Conservation (phyloP, 176 grass and related monocot genomes). For the Avena atlantica region DNA sequence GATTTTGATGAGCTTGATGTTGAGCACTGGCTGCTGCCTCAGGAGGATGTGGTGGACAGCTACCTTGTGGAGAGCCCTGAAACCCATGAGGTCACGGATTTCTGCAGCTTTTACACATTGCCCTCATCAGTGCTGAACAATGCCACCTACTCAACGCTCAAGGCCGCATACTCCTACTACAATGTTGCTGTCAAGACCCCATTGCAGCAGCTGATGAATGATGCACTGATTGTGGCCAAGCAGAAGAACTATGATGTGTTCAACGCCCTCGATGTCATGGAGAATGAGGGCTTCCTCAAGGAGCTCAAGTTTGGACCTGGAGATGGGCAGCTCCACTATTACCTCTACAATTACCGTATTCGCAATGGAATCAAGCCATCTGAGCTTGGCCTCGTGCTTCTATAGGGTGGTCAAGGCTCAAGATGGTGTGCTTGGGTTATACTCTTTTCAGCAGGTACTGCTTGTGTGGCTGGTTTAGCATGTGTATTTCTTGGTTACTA, state of each 20-base stretch:
- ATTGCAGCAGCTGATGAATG: constrained; percentile 91
- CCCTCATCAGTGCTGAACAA: constrained; percentile 93
- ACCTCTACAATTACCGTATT: constrained; percentile 93
- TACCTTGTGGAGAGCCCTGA: constrained; percentile 96
- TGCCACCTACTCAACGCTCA: constrained; percentile 77
- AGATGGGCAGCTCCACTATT: constrained; percentile 98
- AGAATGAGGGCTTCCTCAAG: constrained; percentile 89
- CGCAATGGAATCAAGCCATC: constrained; percentile 71
- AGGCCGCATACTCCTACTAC: constrained; percentile 96
- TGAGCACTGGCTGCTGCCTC: constrained; percentile 94
- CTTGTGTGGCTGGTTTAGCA: constrained; percentile 35
- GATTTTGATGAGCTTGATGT: constrained; percentile 98
- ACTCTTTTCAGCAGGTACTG: constrained; percentile 48
- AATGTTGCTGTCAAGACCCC: constrained; percentile 91
- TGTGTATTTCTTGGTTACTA: constrained; percentile 18
- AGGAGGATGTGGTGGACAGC: constrained; percentile 89
- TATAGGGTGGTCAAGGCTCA: constrained; percentile 54
- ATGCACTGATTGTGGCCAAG: constrained; percentile 91
- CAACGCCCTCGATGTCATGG: constrained; percentile 96
- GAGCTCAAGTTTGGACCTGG: constrained; percentile 98
- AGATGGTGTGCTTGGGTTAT: constrained; percentile 27
- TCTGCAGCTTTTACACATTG: constrained; percentile 96
- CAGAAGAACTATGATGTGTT: constrained; percentile 95
- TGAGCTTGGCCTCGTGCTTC: constrained; percentile 91
- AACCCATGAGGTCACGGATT: constrained; percentile 94